Base-by-base conservation (phyloP, 2,329 filamentous ascomycete genomes). In the Ophiostoma pallidulum region DNA sequence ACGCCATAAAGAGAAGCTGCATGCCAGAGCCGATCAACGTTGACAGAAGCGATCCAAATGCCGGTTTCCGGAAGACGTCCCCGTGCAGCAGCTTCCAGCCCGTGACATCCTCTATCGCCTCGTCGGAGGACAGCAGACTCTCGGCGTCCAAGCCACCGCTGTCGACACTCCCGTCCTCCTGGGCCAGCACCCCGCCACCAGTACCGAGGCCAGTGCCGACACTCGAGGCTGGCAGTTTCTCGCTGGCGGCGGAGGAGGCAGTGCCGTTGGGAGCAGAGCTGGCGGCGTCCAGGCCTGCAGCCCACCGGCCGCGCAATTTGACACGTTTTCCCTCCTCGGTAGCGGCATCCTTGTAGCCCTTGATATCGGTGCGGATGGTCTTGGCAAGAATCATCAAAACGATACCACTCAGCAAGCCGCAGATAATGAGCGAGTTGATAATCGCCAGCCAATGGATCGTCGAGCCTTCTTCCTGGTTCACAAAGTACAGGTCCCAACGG, bases 361-460 rank as follows among this genome's bases (percentile, higher is more conserved):
- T 89, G 63, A 90, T 84, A 55, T 94, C 87, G 39, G 81, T 79
- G 47, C 82, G 78, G 41, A 91, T 78, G 0, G 88, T 94, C 57
- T 84, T 80, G 26, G 84, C 76, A 57, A 92, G 71, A 51, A 94
- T 90, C 60, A 94, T 84, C 50, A 86, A 77, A 20, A 92, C 85
- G 31, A 88, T 80, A 16, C 82, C 81, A 2, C 85, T 89, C 36
- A 94, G 69, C 31, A 92, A 70, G 7, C 83, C 83, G 42, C 84
- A 86, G 55, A 94, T 92, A 54, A 89, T 82, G 54, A 94, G 65
- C 0, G 87, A 92, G 66, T 94, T 94, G 63, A 92, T 65, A 53
- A 94, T 91, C 31, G 88, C 87, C 48, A 94, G 72, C 86, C 87
- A 94, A 62, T 94, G 88, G 20, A 91, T 86, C 60, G 80, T 81